Evolutionary conservation across 2,329 filamentous ascomycete species (phyloP).

Genomic region (Cladosporium sp.): DNA sequence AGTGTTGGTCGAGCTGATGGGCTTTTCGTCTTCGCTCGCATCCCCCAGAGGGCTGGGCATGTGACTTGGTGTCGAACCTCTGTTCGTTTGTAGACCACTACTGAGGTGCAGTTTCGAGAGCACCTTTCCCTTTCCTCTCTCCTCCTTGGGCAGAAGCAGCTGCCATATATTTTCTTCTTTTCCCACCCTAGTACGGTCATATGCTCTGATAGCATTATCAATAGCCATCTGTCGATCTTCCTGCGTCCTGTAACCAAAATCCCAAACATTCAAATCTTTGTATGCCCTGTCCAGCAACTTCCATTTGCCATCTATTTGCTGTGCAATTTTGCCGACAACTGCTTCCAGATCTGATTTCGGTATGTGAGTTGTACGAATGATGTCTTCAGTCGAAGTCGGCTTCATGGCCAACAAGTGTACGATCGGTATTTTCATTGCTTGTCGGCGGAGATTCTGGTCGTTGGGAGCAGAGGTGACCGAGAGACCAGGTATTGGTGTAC

Average conservation of each 20-base stretch:
- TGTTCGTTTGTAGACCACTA: slow-evolving; percentile 30
- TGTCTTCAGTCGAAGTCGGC: slow-evolving; percentile 49
- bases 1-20: slow-evolving; percentile 25
- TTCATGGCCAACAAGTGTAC: slow-evolving; percentile 57
- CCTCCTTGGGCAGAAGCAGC: slow-evolving; percentile 58
- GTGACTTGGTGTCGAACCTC: slow-evolving; percentile 30
- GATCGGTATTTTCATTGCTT: slow-evolving; percentile 47
- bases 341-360: slow-evolving; percentile 50
- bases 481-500: slow-evolving; percentile 31
- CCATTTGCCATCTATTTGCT: slow-evolving; percentile 53
- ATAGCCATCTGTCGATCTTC: slow-evolving; percentile 61
- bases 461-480: slow-evolving; percentile 41
- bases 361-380: slow-evolving; percentile 50
- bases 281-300: slow-evolving; percentile 59
- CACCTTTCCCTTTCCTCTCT: slow-evolving; percentile 62
- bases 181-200: slow-evolving; percentile 61
- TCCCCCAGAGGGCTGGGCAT: slow-evolving; percentile 33
- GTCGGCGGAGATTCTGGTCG: slow-evolving; percentile 34
- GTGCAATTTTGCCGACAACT: slow-evolving; percentile 53
- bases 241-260: slow-evolving; percentile 57
- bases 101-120: slow-evolving; percentile 60
- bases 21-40: slow-evolving; percentile 17
- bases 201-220: slow-evolving; percentile 62
- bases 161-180: slow-evolving; percentile 65
- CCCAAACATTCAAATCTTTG: slow-evolving; percentile 63